phyloP scores from a whole-genome alignment of 495 filamentous ascomycete genomes.

The Aspergillus ellipticus region DNA sequence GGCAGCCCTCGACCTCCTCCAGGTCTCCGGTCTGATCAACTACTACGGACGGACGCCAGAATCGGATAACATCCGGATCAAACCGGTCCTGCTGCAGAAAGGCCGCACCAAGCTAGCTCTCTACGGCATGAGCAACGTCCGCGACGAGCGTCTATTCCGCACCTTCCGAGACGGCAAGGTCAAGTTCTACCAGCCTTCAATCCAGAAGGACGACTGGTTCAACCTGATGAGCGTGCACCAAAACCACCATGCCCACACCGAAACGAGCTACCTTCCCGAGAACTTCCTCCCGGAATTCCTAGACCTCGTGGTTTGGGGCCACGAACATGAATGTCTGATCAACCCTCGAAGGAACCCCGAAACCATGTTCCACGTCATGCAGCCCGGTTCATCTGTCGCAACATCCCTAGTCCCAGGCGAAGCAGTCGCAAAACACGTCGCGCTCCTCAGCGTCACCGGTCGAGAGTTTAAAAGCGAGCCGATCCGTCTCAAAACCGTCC shows the following conservation, averaged over 20 bases:
- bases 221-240: slow-evolving; percentile 95
- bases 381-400: slow-evolving; percentile 92
- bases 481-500: slow-evolving; percentile 79
- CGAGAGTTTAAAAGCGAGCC: slow-evolving; percentile 77
- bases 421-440: slow-evolving; percentile 85
- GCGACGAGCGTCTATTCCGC: slow-evolving; percentile 89
- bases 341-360: slow-evolving; percentile 77
- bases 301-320: slow-evolving; percentile 92
- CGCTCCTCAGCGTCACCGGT: slow-evolving; percentile 78
- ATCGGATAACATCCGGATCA: slow-evolving; percentile 86
- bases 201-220: slow-evolving; percentile 90
- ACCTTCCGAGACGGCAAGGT: slow-evolving; percentile 93
- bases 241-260: slow-evolving; percentile 88
- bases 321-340: slow-evolving; percentile 96
- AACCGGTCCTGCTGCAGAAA: slow-evolving; percentile 90
- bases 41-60: slow-evolving; percentile 93
- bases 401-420: slow-evolving; percentile 90
- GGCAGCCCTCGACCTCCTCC: slow-evolving; percentile 85
- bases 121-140: slow-evolving; percentile 94
- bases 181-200: slow-evolving; percentile 81
- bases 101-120: slow-evolving; percentile 90
- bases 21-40: slow-evolving; percentile 87
- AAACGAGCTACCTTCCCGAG: slow-evolving; percentile 88
- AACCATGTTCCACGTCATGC: slow-evolving; percentile 91
- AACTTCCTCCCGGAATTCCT: slow-evolving; percentile 90